Base-by-base conservation (phyloP, 2,329 filamentous ascomycete genomes). In the Paracamarosporium sp. region DNA sequence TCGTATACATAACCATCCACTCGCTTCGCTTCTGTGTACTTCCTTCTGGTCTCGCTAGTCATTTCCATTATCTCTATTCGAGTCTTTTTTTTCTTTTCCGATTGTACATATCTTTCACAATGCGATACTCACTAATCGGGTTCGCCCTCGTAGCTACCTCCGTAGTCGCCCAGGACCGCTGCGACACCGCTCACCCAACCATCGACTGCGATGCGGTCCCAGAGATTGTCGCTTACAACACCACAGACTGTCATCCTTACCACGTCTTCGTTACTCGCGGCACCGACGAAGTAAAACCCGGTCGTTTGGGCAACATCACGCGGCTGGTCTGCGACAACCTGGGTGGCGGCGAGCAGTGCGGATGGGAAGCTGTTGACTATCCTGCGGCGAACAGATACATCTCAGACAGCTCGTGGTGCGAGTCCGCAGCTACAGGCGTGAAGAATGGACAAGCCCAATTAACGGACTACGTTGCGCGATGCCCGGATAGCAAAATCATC, bases 221-320 rank as follows among this genome's bases (percentile, higher is more conserved):
- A n/a, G 44, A 43, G 24, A 55, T 63, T 24, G 13, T 50, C 5
- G 43, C 27, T 5, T 56, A 62, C 15, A 51, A 59, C 50, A 51
- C 20, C 8, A 47, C 53, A 7, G 36, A 57, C n/a, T 64, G 61
- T 48, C 45, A 33, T 17, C 31, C 50, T 13, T 53, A 56, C 45
- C 61, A 64, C 41, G 50, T 61, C 38, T 57, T 64, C 36, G 20
- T 56, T 6, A 50, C 59, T 4, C 56, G 61, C 28, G 59, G 61
- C 3, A 57, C 61, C 15, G 56, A 59, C 28, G 55, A 60, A 15
- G 20, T 30, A 20, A 36, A 43, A 6, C 61, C 61, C 28, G 61
- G 61, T 9, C 61, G 58, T 12, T 41, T 43, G 9, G 59, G 53
- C 12, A 44, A 52, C 31, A 53, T 64, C 28, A 55, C 57, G 8